Conservation (phyloP, 192 early-diverging fungal species). For the Rhizophlyctis rosea region DNA sequence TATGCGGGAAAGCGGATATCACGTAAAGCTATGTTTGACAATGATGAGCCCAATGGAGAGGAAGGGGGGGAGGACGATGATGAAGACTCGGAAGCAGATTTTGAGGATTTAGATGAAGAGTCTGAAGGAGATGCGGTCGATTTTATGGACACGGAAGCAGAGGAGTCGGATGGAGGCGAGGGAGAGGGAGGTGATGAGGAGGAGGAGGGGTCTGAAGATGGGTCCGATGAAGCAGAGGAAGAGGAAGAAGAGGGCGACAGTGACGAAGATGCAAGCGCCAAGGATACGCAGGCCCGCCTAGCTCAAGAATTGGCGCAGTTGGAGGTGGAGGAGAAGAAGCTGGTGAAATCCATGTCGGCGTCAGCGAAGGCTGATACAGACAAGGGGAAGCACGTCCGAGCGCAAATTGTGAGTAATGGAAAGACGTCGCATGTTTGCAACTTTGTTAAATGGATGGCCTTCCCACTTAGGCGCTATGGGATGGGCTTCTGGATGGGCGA, state of each 20-base stretch:
- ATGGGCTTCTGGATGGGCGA: conserved; percentile 76
- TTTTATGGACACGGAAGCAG: conserved; percentile 36
- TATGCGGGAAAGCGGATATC: conserved; percentile 37
- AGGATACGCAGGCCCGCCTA: conserved; percentile 9
- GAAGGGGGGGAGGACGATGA: conserved; percentile 12
- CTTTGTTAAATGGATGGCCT: no score
- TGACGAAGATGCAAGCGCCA: conserved; percentile 29
- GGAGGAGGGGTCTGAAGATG: conserved; percentile 30
- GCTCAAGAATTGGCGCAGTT: conserved; percentile 66
- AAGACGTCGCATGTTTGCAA: neutral
- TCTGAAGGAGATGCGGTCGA: conserved; percentile 39
- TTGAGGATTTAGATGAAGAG: conserved; percentile 28
- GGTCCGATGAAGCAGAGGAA: conserved; percentile 29
- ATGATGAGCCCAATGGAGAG: conserved; percentile 8
- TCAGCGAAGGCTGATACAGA: conserved; percentile 75
- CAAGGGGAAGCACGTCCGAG: conserved; percentile 86
- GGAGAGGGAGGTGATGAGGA: conserved; percentile 23
- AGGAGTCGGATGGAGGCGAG: conserved; percentile 38
- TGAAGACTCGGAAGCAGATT: conserved; percentile 25
- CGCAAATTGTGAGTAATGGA: conserved; percentile 68
- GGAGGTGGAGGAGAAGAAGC: conserved; percentile 78
- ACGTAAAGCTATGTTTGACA: conserved; percentile 20
- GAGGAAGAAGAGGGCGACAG: conserved; percentile 28
- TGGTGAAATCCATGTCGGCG: conserved; percentile 74
- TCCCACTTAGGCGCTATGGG: conserved; percentile 65